These are phyloP conservation scores for Ogataea haglerorum DNA, from an alignment of 805 yeast genomes.

Conservation along the genomic window DNA sequence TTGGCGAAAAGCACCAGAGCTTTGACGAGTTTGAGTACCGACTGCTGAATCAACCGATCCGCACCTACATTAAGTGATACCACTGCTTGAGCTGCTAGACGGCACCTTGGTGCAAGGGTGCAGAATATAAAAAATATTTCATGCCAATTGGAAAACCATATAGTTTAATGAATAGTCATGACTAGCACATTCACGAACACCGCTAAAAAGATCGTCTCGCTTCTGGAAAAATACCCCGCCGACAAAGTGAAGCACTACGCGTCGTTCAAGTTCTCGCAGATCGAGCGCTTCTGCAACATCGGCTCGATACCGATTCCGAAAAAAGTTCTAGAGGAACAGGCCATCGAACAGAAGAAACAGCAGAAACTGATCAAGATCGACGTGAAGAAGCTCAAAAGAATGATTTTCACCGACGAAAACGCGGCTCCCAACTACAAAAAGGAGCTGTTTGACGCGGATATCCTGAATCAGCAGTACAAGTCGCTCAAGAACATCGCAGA, in stretches of 20 bases:
- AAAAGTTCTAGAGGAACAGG: slow-evolving; percentile 34
- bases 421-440: slow-evolving; percentile 40
- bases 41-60: slow-evolving; percentile 9
- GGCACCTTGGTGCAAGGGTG: slow-evolving; percentile 5
- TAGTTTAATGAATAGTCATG: slow-evolving; percentile 8
- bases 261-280: slow-evolving; percentile 65
- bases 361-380: slow-evolving; percentile 33
- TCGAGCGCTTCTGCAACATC: slow-evolving; percentile 50
- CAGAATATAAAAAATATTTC: not conserved
- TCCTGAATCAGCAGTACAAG: slow-evolving; percentile 49
- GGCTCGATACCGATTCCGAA: slow-evolving; percentile 44
- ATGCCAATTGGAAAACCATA: slow-evolving; percentile 5
- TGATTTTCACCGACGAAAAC: slow-evolving; percentile 35
- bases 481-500: slow-evolving; percentile 55
- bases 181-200: slow-evolving; percentile 9
- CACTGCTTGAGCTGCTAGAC: not conserved
- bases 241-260: slow-evolving; percentile 67
- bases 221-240: slow-evolving; percentile 61
- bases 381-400: slow-evolving; percentile 37
- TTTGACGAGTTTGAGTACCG: slow-evolving; percentile 12
- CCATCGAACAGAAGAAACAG: slow-evolving; percentile 35
- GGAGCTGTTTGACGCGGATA: slow-evolving; percentile 49
- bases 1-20: slow-evolving; percentile 2
- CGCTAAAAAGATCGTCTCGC: slow-evolving; percentile 53
- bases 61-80: slow-evolving; percentile 2